Base-by-base conservation (phyloP, 139 green algal species). In the Auxenochlorella protothecoides region DNA sequence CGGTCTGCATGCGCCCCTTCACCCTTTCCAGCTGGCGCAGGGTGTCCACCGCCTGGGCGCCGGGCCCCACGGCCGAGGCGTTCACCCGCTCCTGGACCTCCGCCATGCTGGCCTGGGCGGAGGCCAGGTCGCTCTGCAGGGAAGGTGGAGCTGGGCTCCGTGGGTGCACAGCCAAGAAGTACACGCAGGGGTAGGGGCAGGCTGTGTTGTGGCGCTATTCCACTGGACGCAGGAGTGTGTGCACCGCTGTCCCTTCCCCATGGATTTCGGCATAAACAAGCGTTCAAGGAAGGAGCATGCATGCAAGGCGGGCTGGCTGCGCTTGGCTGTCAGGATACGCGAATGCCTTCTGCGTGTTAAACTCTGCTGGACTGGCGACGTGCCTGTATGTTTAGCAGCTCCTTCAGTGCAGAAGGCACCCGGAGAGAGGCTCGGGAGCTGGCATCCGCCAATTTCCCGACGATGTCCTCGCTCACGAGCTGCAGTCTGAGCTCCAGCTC, bases 401-500 rank as follows among this genome's bases (percentile, higher is more conserved):
- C 92, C 53, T 86, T 80, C n/a, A 90, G 82, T 12, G 92, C 92
- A 54, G 85, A 83, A 2, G 92, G 92, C 52, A 97, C 89, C 13
- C 90, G 77, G 52, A 88, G 78, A 78, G 95, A 74, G 0, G 87
- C 88, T 9, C 81, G 65, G 0, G 63, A n/a, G 72, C 85, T 88
- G 72, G 83, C 69, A 59, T 91, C 85, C 63, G 92, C 77, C 27
- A 91, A 74, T 6, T 83, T 79, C 0, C 83, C 70, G 9, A 84
- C 78, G 53, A 94, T 81, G 53, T 97, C 91, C 86, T 96, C 92
- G 51, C 80, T 82, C 3, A 76, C 69, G n/a, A 96, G 70, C 74
- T 93, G 85, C 66, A 96, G 72, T 53, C 84, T 75, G 85, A 95
- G 92, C 76, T 96, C 89, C 64, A 94, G 72, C 71, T 94, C 90